Evolutionary conservation across 2,329 filamentous ascomycete genomes (phyloP), one percentile per base, ranked within the genome.

Genomic region (Claviceps pusilla): DNA sequence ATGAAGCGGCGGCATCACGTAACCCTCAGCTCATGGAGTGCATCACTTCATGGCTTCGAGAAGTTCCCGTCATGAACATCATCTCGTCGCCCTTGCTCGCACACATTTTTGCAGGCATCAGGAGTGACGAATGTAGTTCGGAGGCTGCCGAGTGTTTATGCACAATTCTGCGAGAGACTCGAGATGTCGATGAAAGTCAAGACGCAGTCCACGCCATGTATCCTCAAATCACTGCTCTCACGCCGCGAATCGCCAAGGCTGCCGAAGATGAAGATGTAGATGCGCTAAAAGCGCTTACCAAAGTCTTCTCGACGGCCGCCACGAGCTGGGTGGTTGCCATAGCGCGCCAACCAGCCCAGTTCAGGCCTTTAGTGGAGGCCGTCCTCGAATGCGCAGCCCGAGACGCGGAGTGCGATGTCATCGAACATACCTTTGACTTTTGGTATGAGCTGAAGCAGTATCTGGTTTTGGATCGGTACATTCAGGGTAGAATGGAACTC

Each of bases 381-480:
- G 83, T 98, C 16, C 77, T 97, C n/a, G 90, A 97, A 71, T 95
- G 89, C 64, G 90, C 88, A 57, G 81, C 86, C 11, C 80, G 86
- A 60, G 93, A 98, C 68, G 83, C 83, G 66, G 91, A 96, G 53
- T 82, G 86, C 57, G 93, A 98, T 60, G 89, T 90, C 4, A 89
- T 98, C 58, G 87, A 89, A 53, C 83, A 93, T 63, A 98, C 94
- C 0, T 98, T 98, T 70, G 83, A 82, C 60, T 97, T 98, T 72
- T 98, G 93, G 93, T 97, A 94, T 66, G 93, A 98, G 66, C 78
- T 98, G 49, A 98, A 98, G 74, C 89, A 96, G 67, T 96, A 95
- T 66, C 76, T 98, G 50, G 89, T 90, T 1, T 71, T 98, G 53
- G 91, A 97, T 41, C 85, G 85, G 60, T 98, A 96, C 66, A 86